Conservation (phyloP, 164 flowering plant genomes). For the Pachysandra terminalis region DNA sequence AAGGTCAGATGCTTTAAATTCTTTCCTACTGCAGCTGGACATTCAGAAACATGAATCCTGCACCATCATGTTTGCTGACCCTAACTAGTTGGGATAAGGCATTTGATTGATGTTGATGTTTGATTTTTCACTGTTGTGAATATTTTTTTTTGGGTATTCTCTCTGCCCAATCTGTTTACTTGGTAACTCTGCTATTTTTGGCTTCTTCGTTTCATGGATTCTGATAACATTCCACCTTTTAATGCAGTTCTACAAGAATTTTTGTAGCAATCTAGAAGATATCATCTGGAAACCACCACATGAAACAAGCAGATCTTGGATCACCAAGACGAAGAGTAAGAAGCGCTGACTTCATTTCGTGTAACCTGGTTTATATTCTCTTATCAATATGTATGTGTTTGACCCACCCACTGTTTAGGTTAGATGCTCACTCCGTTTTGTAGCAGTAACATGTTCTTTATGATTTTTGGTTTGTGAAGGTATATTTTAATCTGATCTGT, state of each 20-base stretch:
- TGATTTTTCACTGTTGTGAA: neutral
- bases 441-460: too few relatives aligned
- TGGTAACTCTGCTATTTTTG: neutral
- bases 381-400: too few relatives aligned
- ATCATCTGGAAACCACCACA: conserved; percentile 79
- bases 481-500: too few relatives aligned
- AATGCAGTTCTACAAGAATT: conserved; percentile 82
- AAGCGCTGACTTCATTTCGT: conserved; percentile 34
- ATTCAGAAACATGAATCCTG: neutral
- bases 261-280: conserved; percentile 83
- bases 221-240: neutral
- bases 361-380: neutral
- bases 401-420: too few relatives aligned
- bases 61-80: too few relatives aligned
- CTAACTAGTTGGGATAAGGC: too few relatives aligned
- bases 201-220: neutral
- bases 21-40: neutral
- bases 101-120: too few relatives aligned
- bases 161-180: neutral
- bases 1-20: conserved; percentile 51
- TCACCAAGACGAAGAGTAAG: conserved; percentile 43
- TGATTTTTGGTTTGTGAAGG: too few relatives aligned
- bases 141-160: neutral
- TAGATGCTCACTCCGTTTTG: too few relatives aligned
- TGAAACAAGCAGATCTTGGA: conserved; percentile 51